Evolutionary conservation across 345 rosid genomes (phyloP).

Genomic region (Raphanus raphanistrum): DNA sequence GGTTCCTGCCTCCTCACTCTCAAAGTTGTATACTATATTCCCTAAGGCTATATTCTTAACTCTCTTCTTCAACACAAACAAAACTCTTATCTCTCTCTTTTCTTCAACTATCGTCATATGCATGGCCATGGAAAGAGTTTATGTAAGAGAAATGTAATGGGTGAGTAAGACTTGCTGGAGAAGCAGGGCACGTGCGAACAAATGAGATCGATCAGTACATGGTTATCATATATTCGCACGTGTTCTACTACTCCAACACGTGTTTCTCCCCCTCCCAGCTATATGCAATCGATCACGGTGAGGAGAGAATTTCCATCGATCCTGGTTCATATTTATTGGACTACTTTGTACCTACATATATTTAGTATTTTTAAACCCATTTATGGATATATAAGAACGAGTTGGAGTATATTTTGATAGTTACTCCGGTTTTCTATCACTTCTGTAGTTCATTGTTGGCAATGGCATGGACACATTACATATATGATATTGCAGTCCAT

Average conservation of each 20-base stretch:
- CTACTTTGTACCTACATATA: neutral
- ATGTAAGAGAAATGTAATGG: conserved; percentile 37
- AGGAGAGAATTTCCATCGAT: neutral
- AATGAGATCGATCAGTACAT: neutral
- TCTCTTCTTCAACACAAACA: neutral
- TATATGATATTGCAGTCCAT: neutral
- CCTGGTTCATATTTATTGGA: neutral
- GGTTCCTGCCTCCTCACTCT: conserved; percentile 31
- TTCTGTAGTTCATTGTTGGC: neutral
- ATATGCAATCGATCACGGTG: neutral
- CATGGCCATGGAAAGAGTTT: too few relatives aligned
- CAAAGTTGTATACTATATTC: neutral
- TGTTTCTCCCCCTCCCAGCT: conserved; percentile 48
- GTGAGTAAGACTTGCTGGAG: conserved; percentile 89
- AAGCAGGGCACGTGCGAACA: conserved; percentile 99
- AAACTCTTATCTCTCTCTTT: neutral
- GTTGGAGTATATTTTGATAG: neutral
- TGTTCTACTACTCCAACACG: conserved; percentile 98
- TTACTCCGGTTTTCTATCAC: neutral
- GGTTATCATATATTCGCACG: conserved; percentile 57
- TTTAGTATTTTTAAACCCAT: neutral
- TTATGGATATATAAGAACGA: neutral
- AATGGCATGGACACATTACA: neutral
- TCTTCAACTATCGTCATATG: neutral
- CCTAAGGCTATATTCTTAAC: neutral